Conservation (phyloP, 495 filamentous ascomycete genomes). For the Talaromyces nanjingensis region DNA sequence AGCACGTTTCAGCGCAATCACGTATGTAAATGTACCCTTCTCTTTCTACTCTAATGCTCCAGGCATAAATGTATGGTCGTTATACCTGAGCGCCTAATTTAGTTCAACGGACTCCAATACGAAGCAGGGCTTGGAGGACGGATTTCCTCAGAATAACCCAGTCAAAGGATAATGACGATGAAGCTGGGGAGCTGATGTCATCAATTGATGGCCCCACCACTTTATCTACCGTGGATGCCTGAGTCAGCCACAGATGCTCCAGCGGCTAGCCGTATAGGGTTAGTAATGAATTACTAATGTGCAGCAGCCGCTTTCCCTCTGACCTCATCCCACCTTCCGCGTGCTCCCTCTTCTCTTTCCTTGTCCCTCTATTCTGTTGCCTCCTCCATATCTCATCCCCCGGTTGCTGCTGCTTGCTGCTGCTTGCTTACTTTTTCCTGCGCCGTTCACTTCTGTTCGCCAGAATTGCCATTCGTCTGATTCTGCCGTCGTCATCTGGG, state of each 20-base stretch:
- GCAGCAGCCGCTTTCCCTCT: neutral
- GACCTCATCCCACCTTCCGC: neutral
- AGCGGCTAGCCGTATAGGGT: neutral
- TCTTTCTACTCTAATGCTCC: too few species aligned
- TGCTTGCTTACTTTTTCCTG: neutral
- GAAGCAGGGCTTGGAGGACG: too few species aligned
- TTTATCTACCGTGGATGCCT: neutral
- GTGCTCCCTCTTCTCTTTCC: neutral
- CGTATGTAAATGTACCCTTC: too few species aligned
- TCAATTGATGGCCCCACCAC: neutral
- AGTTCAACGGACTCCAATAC: neutral
- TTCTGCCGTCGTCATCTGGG: neutral
- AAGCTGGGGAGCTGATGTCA: neutral
- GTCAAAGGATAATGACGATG: neutral
- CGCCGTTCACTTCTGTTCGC: neutral
- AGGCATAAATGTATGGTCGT: too few species aligned
- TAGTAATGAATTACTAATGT: neutral
- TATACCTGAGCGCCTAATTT: too few species aligned
- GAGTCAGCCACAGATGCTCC: neutral
- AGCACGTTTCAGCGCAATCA: too few species aligned
- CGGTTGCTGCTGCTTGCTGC: too few species aligned
- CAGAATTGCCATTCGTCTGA: neutral
- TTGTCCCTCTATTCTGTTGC: neutral
- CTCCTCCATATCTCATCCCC: slow-evolving; percentile 1
- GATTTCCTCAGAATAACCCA: neutral